phyloP scores from a whole-genome alignment of 2,329 filamentous ascomycete species.

The Trichoderma oligosporum region DNA sequence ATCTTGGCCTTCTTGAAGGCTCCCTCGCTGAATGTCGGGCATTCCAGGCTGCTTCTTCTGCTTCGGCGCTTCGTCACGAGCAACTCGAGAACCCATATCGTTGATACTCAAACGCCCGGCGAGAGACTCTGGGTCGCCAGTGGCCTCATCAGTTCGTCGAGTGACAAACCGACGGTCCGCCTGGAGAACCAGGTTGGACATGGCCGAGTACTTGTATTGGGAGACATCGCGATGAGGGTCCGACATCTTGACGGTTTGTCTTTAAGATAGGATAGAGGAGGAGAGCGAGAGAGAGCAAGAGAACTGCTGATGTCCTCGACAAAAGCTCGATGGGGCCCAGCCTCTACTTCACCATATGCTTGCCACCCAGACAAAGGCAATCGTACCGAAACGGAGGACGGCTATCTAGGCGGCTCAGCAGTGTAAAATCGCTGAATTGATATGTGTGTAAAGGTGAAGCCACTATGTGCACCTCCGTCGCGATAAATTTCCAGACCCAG shows the following conservation, averaged over 20 bases:
- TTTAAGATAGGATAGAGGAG: conserved; percentile 21
- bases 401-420: conserved; percentile 23
- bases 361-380: conserved; percentile 23
- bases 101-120: conserved; percentile 88
- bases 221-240: conserved; percentile 78
- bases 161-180: conserved; percentile 95
- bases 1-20: conserved; percentile 75
- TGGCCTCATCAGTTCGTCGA: conserved; percentile 88
- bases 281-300: conserved; percentile 27
- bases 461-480: conserved; percentile 24
- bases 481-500: conserved; percentile 38
- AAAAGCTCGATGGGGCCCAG: conserved; percentile 34
- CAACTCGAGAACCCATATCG: conserved; percentile 87
- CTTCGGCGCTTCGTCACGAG: conserved; percentile 74
- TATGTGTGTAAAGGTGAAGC: conserved; percentile 21
- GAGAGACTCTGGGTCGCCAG: conserved; percentile 94
- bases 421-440: conserved; percentile 27
- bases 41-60: conserved; percentile 70
- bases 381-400: conserved; percentile 18
- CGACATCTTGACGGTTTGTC: conserved; percentile 56
- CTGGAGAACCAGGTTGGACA: conserved; percentile 99
- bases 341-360: conserved; percentile 36
- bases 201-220: conserved; percentile 98
- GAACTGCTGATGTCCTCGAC: conserved; percentile 38
- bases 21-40: conserved; percentile 69